Conservation (phyloP, 179 eudicot species). For the Heliamphora pulchella region DNA sequence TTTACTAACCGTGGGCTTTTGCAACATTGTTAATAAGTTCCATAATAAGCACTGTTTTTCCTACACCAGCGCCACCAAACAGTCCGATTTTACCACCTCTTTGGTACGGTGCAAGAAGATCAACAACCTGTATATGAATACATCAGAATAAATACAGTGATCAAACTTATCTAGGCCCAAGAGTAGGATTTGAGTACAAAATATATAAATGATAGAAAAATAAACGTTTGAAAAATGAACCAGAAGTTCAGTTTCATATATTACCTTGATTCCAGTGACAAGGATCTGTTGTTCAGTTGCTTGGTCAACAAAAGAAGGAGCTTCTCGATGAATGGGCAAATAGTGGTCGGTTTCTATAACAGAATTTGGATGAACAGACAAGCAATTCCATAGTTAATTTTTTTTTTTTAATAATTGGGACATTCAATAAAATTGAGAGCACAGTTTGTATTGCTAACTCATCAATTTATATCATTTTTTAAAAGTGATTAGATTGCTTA, state of each 20-base stretch:
- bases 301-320: slow-evolving; percentile 95
- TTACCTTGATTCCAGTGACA: slow-evolving; percentile 96
- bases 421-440: not conserved
- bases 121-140: slow-evolving; percentile 47
- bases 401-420: not conserved
- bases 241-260: not conserved
- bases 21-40: slow-evolving; percentile 49
- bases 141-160: not conserved
- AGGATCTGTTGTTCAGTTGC: slow-evolving; percentile 96
- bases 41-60: slow-evolving; percentile 67
- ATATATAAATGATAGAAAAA: not conserved
- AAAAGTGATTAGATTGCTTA: slow-evolving; percentile 31
- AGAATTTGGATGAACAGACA: slow-evolving; percentile 5
- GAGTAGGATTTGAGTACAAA: not conserved
- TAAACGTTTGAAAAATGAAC: not conserved
- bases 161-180: not conserved
- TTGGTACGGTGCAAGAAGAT: slow-evolving; percentile 62
- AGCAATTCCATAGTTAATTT: not conserved
- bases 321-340: slow-evolving; percentile 95
- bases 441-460: not conserved
- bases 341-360: slow-evolving; percentile 73
- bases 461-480: not conserved
- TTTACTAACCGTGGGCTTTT: slow-evolving; percentile 35
- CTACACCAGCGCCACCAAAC: slow-evolving; percentile 74
- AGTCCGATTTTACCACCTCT: slow-evolving; percentile 89